A percentile compares a stretch with the other conserved stretches of the same genome.
Evolutionary conservation across 257 asterid genomes (phyloP).

Genomic region (Gentiana straminea): DNA sequence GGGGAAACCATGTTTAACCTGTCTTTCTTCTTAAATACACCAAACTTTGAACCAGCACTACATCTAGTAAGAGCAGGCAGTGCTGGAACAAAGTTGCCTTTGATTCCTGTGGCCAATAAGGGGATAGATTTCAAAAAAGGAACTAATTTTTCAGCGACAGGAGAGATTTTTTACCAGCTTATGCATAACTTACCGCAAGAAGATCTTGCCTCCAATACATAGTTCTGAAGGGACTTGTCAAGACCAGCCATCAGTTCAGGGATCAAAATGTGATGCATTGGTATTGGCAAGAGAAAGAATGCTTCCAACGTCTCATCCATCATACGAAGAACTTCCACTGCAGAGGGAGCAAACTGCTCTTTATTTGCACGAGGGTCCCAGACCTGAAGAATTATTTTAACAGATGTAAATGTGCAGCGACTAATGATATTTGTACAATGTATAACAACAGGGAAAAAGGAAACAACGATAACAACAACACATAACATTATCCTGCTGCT

Average conservation of each 20-base stretch:
- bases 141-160: not conserved
- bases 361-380: constrained; percentile 79
- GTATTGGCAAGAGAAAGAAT: constrained; percentile 87
- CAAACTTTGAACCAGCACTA: constrained; percentile 40
- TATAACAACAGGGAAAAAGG: not conserved
- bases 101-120: constrained; percentile 46
- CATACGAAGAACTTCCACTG: constrained; percentile 79
- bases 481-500: too few relatives aligned
- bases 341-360: constrained; percentile 82
- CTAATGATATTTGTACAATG: not conserved
- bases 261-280: constrained; percentile 76
- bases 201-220: constrained; percentile 48
- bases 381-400: constrained; percentile 26
- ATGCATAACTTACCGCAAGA: constrained; percentile 56
- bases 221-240: constrained; percentile 59
- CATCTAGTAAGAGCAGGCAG: constrained; percentile 74
- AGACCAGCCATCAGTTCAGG: constrained; percentile 68
- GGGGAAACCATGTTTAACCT: constrained; percentile 25
- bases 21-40: constrained; percentile 71
- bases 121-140: not conserved
- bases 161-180: constrained; percentile 3
- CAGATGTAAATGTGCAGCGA: not conserved
- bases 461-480: not conserved
- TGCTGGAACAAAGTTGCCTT: constrained; percentile 40
- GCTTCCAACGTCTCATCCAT: constrained; percentile 88